Evolutionary conservation across 148 eudicot genomes (phyloP).

Genomic region (Cornus florida): DNA sequence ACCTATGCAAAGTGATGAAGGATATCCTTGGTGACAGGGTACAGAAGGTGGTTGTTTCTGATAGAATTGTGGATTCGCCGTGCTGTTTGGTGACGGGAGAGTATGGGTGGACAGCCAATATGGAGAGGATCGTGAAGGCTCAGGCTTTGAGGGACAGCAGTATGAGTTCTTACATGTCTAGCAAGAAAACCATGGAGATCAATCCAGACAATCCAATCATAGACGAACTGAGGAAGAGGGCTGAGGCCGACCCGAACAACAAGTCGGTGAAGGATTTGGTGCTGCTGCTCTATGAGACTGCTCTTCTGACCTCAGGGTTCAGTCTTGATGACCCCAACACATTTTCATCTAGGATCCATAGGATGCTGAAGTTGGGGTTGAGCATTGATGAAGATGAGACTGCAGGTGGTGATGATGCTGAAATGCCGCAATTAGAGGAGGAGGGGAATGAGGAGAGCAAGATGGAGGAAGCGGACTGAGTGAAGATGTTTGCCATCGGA

Average conservation of each 20-base stretch:
- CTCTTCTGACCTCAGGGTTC: conserved; percentile 30
- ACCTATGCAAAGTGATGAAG: conserved; percentile 32
- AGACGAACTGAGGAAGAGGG: conserved; percentile 34
- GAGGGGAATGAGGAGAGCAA: conserved; percentile 28
- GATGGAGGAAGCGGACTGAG: conserved; percentile 34
- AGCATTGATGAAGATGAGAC: conserved; percentile 26
- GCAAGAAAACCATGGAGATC: conserved; percentile 42
- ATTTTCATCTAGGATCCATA: conserved; percentile 23
- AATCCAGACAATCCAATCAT: conserved; percentile 31
- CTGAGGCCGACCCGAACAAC: conserved; percentile 28
- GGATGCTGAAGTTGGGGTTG: conserved; percentile 31
- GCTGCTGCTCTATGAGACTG: conserved; percentile 28
- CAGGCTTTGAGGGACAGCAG: conserved; percentile 32
- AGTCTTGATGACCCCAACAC: conserved; percentile 32
- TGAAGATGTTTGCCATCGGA: background rate
- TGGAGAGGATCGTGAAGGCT: conserved; percentile 37
- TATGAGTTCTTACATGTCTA: conserved; percentile 31
- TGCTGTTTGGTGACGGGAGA: conserved; percentile 31
- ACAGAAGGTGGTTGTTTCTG: conserved; percentile 27
- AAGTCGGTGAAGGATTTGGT: conserved; percentile 37
- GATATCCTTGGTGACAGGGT: conserved; percentile 30
- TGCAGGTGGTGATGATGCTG: conserved; percentile 19
- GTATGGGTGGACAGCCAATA: conserved; percentile 35
- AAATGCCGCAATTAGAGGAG: conserved; percentile 26
- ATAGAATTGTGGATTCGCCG: conserved; percentile 24